phyloP scores from a whole-genome alignment of 1,139 yeast species.

The Scheffersomyces stambukii region DNA sequence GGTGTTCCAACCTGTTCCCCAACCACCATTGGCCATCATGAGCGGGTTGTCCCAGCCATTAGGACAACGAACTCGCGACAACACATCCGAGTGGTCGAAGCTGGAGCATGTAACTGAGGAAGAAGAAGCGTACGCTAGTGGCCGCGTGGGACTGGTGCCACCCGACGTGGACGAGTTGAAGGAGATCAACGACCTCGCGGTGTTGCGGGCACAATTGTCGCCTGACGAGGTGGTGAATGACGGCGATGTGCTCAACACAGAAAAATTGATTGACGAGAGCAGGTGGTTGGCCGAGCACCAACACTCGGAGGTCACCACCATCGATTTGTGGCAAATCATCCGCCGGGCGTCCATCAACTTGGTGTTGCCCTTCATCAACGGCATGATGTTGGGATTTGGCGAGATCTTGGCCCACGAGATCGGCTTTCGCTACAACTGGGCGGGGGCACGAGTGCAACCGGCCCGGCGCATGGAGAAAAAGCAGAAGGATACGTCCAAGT shows the following conservation, averaged over 20 bases:
- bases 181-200: conserved; percentile 34
- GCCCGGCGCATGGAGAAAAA: conserved; percentile 25
- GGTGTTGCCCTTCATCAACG: conserved; percentile 84
- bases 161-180: conserved; percentile 10
- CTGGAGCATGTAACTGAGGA: too few species aligned
- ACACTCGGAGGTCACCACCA: conserved; percentile 7
- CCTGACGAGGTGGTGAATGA: conserved; percentile 55
- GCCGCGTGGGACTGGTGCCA: too few species aligned
- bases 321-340: conserved; percentile 32
- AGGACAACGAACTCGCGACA: too few species aligned
- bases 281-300: conserved; percentile 11
- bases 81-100: too few species aligned
- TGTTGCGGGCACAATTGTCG: conserved; percentile 63
- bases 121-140: too few species aligned
- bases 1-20: too few species aligned
- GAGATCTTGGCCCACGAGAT: conserved; percentile 93
- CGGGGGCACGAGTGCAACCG: conserved; percentile 64
- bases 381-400: conserved; percentile 95
- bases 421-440: conserved; percentile 77
- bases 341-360: conserved; percentile 65
- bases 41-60: too few species aligned
- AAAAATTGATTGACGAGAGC: conserved; percentile 18
- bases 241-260: conserved; percentile 20
- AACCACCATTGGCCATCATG: too few species aligned
- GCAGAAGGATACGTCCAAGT: conserved; percentile 14